Evolutionary conservation across 257 asterid species (phyloP).

Genomic region (Primulina eburnea): DNA sequence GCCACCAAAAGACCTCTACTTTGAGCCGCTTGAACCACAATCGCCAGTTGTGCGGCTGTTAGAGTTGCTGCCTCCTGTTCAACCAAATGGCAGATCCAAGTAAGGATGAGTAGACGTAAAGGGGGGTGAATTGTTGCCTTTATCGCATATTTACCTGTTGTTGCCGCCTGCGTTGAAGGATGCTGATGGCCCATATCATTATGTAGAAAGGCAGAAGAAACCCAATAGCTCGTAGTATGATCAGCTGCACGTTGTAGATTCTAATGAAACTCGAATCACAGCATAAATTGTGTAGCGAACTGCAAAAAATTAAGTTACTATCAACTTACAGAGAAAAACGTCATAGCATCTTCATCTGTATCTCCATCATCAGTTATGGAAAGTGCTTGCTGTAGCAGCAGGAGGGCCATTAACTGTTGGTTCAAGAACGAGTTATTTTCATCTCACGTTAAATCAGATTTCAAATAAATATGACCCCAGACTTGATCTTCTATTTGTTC

Average conservation of each 20-base stretch:
- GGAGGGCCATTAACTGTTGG: constrained; percentile 91
- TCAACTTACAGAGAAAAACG: background rate
- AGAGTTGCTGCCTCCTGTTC: constrained; percentile 80
- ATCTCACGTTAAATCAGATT: background rate
- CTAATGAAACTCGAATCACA: background rate
- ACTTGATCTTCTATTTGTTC: background rate
- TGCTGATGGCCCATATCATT: constrained; percentile 90
- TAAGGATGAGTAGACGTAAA: background rate
- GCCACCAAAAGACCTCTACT: constrained; percentile 62
- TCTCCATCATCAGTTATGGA: constrained; percentile 71
- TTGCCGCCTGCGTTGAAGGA: constrained; percentile 86
- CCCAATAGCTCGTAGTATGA: constrained; percentile 85
- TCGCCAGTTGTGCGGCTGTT: constrained; percentile 80
- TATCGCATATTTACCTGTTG: constrained; percentile 53
- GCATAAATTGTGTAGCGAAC: background rate
- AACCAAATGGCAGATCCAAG: background rate
- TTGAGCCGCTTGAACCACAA: constrained; percentile 80
- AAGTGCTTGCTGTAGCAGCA: constrained; percentile 87
- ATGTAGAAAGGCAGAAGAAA: constrained; percentile 96
- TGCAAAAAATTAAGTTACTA: background rate
- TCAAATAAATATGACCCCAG: background rate
- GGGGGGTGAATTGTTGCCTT: background rate
- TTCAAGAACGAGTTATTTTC: constrained; percentile 12
- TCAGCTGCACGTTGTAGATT: constrained; percentile 45
- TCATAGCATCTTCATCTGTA: constrained; percentile 22